Evolutionary conservation across 768 basidiomycete species (phyloP), one percentile per base, ranked within the genome.

Genomic region (Pleurotus tuber-regium): DNA sequence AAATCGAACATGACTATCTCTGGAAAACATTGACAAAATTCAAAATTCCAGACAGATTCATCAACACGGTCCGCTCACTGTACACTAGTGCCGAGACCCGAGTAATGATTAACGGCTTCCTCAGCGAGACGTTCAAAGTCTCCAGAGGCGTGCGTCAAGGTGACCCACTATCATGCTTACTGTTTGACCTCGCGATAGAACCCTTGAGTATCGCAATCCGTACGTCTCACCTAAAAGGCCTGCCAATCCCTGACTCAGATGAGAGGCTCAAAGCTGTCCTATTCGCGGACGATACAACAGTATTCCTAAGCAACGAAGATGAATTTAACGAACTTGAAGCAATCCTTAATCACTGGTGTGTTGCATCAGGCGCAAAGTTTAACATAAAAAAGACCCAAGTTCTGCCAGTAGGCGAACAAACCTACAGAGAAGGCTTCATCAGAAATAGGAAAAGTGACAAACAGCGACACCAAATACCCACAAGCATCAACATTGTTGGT

Each of bases 141-240:
- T 59, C 50, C 3, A 58, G 70, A 26, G 74, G 74, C 0, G 69
- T 72, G 0, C 7, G 66, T 7, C 74, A 75, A 42, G 71, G 69
- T 0, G 70, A 73, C 55, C 71, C 68, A 0, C 59, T 75, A 0
- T 73, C 66, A 1, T 72, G 73, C 53, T 62, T 73, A 0, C 63
- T 74, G 0, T 75, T 71, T 38, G 63, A 74, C 51, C 18, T 74
- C 0, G 71, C 70, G 16, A 75, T 75, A 2, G 73, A 75, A 53
- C 67, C 73, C 0, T 64, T 77, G 0, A 69, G 70, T 0, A 24
- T 48, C 4, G 57, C 59, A 40, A 56, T 77, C 0, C 18, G 71
- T 18, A 54, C 58, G 0, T 70, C 71, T 0, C 35, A 50, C 1
- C 50, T 73, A 16, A 38, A 59, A 43, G 69, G 70, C 1, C 59